A percentile compares a stretch with the other conserved stretches of the same genome.
Conservation (phyloP, 495 filamentous ascomycete genomes). For the Talaromyces ruber region DNA sequence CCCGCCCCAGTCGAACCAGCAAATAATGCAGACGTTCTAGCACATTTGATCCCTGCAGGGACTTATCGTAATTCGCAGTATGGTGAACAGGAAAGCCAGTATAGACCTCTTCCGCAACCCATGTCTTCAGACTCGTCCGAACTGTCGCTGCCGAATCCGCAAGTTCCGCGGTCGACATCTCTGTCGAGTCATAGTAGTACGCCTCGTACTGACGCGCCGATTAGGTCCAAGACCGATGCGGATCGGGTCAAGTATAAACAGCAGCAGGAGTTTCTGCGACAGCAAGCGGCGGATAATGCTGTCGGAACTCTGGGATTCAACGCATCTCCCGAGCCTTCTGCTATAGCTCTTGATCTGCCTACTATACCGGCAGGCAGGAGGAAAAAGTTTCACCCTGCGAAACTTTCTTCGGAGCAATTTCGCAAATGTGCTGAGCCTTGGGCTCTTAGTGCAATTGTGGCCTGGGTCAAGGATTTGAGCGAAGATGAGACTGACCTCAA, state of each 20-base stretch:
- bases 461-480: slow-evolving; percentile 81
- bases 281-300: slow-evolving; percentile 24
- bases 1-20: slow-evolving; percentile 56
- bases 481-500: slow-evolving; percentile 79
- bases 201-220: slow-evolving; percentile 70
- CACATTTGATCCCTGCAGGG: slow-evolving; percentile 48
- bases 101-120: slow-evolving; percentile 33
- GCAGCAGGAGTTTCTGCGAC: slow-evolving; percentile 46
- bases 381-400: slow-evolving; percentile 80
- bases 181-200: slow-evolving; percentile 72
- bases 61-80: slow-evolving; percentile 27
- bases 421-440: slow-evolving; percentile 83
- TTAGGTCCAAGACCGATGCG: slow-evolving; percentile 91
- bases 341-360: slow-evolving; percentile 58
- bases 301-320: slow-evolving; percentile 32
- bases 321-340: slow-evolving; percentile 31
- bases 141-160: slow-evolving; percentile 33
- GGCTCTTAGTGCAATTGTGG: slow-evolving; percentile 80
- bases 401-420: slow-evolving; percentile 76
- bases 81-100: slow-evolving; percentile 32
- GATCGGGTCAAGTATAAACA: slow-evolving; percentile 54
- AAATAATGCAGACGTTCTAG: slow-evolving; percentile 33
- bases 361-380: slow-evolving; percentile 59
- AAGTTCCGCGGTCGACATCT: slow-evolving; percentile 81
- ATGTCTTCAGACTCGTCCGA: slow-evolving; percentile 37